Percentiles rank a stretch among this genome's conserved stretches.
These are phyloP conservation scores for Mycothermus thermophilus DNA, from an alignment of 495 filamentous ascomycete species.

Conservation along the genomic window DNA sequence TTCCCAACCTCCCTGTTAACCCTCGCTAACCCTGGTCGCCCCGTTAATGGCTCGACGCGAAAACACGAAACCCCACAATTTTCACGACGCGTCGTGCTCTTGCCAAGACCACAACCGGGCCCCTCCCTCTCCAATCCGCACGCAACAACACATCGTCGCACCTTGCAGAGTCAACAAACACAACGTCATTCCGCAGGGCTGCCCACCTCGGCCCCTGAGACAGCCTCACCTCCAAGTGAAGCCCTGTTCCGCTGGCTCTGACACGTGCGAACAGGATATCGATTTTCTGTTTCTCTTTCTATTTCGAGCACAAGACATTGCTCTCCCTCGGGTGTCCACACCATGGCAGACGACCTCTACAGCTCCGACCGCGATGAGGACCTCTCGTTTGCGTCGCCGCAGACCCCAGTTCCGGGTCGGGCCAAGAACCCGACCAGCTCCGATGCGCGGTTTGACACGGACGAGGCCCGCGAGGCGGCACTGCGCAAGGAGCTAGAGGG, in stretches of 20 bases:
- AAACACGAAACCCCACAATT: conserved; percentile 14
- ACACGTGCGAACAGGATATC: no score
- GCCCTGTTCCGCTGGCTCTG: no score
- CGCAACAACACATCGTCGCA: conserved; percentile 6
- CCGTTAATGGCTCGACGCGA: conserved; percentile 12
- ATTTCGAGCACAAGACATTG: no score
- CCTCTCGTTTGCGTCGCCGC: conserved; percentile 55
- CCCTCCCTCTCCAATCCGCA: conserved; percentile 12
- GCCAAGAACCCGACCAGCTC: conserved; percentile 36
- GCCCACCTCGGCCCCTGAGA: no score
- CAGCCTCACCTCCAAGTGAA: no score
- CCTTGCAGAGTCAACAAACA: conserved; percentile 2
- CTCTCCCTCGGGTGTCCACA: no score
- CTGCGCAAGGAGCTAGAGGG: conserved; percentile 67
- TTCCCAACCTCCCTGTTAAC: conserved; percentile 13
- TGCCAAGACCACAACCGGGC: conserved; percentile 1
- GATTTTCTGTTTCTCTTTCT: no score
- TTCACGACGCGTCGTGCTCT: conserved; percentile 1
- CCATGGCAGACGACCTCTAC: conserved; percentile 15
- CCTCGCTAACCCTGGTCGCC: conserved; percentile 7
- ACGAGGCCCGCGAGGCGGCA: conserved; percentile 57
- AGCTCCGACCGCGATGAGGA: conserved; percentile 41
- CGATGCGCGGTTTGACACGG: conserved; percentile 47
- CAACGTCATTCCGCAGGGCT: conserved; percentile 8
- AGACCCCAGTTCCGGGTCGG: conserved; percentile 20